These are phyloP conservation scores for Talaromyces nanjingensis DNA, from an alignment of 495 filamentous ascomycete species.

Conservation along the genomic window DNA sequence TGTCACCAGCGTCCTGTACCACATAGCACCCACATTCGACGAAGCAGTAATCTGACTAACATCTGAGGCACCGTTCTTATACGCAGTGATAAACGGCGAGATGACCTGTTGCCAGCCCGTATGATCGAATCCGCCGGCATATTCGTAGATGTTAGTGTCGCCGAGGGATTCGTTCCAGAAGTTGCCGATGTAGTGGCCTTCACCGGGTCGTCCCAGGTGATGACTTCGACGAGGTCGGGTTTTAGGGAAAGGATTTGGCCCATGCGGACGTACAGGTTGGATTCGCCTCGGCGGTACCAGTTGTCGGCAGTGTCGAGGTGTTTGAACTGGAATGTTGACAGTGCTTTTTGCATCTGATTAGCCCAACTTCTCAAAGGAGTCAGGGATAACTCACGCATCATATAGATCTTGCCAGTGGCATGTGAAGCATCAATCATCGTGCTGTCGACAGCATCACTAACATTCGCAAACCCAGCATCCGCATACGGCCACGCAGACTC, in stretches of 20 bases:
- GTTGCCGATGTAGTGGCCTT: slow-evolving; percentile 41
- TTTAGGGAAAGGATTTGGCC: slow-evolving; percentile 16
- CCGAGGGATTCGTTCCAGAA: slow-evolving; percentile 14
- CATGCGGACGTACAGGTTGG: slow-evolving; percentile 27
- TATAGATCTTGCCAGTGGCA: slow-evolving; percentile 18
- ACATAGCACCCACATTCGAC: slow-evolving; percentile 10
- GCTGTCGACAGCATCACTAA: slow-evolving; percentile 13
- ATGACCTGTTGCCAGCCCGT: slow-evolving; percentile 26
- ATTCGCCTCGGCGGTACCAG: slow-evolving; percentile 37
- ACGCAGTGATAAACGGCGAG: slow-evolving; percentile 27
- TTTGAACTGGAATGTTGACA: slow-evolving; percentile 37
- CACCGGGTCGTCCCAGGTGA: slow-evolving; percentile 35
- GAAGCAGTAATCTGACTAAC: neutral
- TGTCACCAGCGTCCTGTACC: slow-evolving; percentile 16
- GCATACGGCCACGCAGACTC: slow-evolving; percentile 25
- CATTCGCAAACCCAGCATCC: slow-evolving; percentile 14
- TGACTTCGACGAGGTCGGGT: slow-evolving; percentile 23
- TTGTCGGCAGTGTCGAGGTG: slow-evolving; percentile 23
- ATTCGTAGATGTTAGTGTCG: slow-evolving; percentile 13
- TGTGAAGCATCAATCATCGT: slow-evolving; percentile 16
- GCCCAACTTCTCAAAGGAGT: too few relatives aligned
- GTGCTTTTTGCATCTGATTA: too few relatives aligned
- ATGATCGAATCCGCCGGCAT: slow-evolving; percentile 22
- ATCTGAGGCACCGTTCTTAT: slow-evolving; percentile 20
- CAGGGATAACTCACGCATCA: slow-evolving; percentile 30